phyloP scores from a whole-genome alignment of 805 yeast genomes.

The Tetrapisispora fleetii region DNA sequence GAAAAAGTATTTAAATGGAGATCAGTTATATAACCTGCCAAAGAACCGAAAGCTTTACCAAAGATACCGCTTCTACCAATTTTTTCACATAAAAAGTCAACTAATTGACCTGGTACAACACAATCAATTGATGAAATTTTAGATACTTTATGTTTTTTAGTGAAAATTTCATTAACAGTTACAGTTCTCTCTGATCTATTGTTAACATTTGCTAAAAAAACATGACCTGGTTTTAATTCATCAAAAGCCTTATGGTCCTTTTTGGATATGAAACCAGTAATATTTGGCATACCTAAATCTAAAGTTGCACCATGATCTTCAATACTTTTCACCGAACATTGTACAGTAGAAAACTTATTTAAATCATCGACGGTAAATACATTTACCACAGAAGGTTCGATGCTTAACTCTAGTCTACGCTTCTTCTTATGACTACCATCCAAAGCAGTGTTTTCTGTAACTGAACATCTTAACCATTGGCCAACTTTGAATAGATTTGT shows the following conservation, averaged over 20 bases:
- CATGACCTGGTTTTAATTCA: conserved; percentile 48
- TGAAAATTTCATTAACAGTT: conserved; percentile 44
- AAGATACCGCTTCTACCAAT: conserved; percentile 51
- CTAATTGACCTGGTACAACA: conserved; percentile 74
- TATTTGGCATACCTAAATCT: conserved; percentile 50
- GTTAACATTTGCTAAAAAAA: conserved; percentile 50
- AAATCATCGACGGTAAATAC: conserved; percentile 57
- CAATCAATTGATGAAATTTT: conserved; percentile 68
- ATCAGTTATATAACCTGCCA: conserved; percentile 59
- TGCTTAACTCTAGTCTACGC: conserved; percentile 58
- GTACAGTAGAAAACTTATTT: conserved; percentile 50
- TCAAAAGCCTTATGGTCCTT: conserved; percentile 45
- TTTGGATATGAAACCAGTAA: conserved; percentile 66
- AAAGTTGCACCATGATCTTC: conserved; percentile 90
- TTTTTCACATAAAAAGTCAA: conserved; percentile 61
- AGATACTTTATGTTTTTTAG: conserved; percentile 36
- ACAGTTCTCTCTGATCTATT: conserved; percentile 36
- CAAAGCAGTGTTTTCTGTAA: conserved; percentile 44
- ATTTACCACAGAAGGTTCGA: conserved; percentile 70
- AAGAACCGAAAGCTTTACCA: conserved; percentile 66
- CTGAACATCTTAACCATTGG: conserved; percentile 78
- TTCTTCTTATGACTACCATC: conserved; percentile 33
- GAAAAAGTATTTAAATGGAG: conserved; percentile 49
- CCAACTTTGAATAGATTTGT: conserved; percentile 52
- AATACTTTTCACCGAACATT: conserved; percentile 64